Conservation (phyloP, 257 asterid species). For the Salvia miltiorrhiza region DNA sequence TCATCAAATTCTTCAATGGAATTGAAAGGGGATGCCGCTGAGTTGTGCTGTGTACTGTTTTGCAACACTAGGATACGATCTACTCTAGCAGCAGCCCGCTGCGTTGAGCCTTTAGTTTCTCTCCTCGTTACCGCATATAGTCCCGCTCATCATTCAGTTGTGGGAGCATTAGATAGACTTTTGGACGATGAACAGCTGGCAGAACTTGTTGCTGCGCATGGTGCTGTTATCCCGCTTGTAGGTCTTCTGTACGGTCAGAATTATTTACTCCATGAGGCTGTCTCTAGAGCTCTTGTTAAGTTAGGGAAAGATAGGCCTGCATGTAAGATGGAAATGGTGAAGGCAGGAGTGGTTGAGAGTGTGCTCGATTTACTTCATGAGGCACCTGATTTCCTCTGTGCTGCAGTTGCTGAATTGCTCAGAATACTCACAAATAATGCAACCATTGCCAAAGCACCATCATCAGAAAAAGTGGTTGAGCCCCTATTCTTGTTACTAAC, state of each 20-base stretch:
- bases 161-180: slow-evolving; percentile 83
- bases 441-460: slow-evolving; percentile 87
- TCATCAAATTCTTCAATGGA: slow-evolving; percentile 81
- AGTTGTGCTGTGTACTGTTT: slow-evolving; percentile 81
- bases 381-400: slow-evolving; percentile 91
- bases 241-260: slow-evolving; percentile 81
- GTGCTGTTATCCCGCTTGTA: slow-evolving; percentile 92
- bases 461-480: slow-evolving; percentile 97
- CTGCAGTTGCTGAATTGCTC: slow-evolving; percentile 88
- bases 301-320: slow-evolving; percentile 93
- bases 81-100: slow-evolving; percentile 87
- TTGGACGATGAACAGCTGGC: slow-evolving; percentile 94
- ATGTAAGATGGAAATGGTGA: slow-evolving; percentile 97
- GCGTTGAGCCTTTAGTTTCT: slow-evolving; percentile 95
- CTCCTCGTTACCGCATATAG: slow-evolving; percentile 75
- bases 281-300: slow-evolving; percentile 93
- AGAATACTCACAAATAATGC: slow-evolving; percentile 95
- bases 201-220: slow-evolving; percentile 94
- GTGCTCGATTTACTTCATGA: slow-evolving; percentile 82
- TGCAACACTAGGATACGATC: slow-evolving; percentile 88
- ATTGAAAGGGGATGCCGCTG: slow-evolving; percentile 95
- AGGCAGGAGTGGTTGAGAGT: slow-evolving; percentile 81
- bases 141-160: slow-evolving; percentile 84
- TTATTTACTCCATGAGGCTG: slow-evolving; percentile 80
- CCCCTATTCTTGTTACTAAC: slow-evolving; percentile 76